Conservation (phyloP, 352 stramenopile species). For the Pythium sp. region DNA sequence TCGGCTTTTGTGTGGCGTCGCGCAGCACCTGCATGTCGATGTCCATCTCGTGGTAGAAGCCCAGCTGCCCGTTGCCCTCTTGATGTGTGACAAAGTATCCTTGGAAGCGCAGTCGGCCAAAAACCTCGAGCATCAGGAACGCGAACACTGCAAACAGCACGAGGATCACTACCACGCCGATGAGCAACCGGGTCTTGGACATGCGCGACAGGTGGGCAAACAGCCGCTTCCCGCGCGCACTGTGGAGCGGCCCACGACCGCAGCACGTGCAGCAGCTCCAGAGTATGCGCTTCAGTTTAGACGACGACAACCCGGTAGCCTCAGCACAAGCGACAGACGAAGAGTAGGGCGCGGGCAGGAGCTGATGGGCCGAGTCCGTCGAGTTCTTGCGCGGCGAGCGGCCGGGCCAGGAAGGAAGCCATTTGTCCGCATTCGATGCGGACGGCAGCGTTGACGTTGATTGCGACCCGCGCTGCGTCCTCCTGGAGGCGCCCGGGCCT, state of each 20-base stretch:
- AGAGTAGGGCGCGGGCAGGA: neutral
- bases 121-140: conserved; percentile 39
- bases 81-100: conserved; percentile 37
- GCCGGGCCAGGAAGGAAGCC: neutral
- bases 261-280: conserved; percentile 5
- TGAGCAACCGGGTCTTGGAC: neutral
- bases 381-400: conserved; percentile 6
- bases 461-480: neutral
- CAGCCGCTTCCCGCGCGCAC: conserved; percentile 3
- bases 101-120: conserved; percentile 48
- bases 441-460: neutral
- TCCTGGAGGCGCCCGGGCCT: neutral
- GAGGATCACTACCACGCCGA: conserved; percentile 12
- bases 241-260: conserved; percentile 8
- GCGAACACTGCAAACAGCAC: conserved; percentile 25
- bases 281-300: neutral
- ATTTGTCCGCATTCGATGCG: neutral
- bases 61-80: conserved; percentile 46
- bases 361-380: conserved; percentile 1
- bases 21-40: conserved; percentile 58
- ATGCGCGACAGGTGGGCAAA: neutral
- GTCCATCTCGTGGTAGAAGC: conserved; percentile 83
- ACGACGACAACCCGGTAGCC: neutral
- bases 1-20: conserved; percentile 27
- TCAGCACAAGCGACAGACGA: neutral